Base-by-base conservation (phyloP, 169 alveolate species). In the Theileria sp. region DNA sequence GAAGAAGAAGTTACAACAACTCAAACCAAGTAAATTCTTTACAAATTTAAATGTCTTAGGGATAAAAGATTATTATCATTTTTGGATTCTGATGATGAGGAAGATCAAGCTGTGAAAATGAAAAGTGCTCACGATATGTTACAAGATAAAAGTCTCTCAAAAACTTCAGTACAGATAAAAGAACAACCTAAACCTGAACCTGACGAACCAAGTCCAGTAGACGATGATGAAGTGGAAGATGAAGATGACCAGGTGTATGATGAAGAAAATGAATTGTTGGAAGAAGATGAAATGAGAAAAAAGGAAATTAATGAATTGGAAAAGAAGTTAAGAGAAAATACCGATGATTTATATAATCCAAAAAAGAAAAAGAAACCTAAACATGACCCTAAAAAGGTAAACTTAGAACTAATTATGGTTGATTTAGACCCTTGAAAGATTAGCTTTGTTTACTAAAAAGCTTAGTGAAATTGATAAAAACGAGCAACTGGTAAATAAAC, bases 21-120 rank as follows among this genome's bases (percentile, higher is more conserved):
- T 32, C 76, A 77, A 64, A 76, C 32, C 60, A 72, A 38, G 80
- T 74, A 49, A 44, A 65, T 56, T 56, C 67, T 65, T 9, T 36
- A 72, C 26, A 56, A 32, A 50, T 1, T 7, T 28, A 50, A 25
- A 26, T 62, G 34, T 44, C 23, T 19, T 75, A 82, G 86, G 50
- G 82, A 82, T 58, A 69, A 44, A 19, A 80, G 87, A 61, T 65
- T 88, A 44, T 85, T 88, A n/a, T 86, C 94, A 5, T 88, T 88
- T 60, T 62, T 26, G 28, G 81, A 74, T 61, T 62, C 65, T 73
- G 69, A 58, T 71, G 79, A 71, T 1, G 79, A 71, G 28, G 64
- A 49, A 44, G 69, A 72, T 50, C 65, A 76, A 1, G 78, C 75
- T 13, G 87, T 56, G 5, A 77, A 78, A 30, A 70, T 58, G 0